Evolutionary conservation across 108 stramenopile genomes (phyloP).

Genomic region (Cyclotella baltica): DNA sequence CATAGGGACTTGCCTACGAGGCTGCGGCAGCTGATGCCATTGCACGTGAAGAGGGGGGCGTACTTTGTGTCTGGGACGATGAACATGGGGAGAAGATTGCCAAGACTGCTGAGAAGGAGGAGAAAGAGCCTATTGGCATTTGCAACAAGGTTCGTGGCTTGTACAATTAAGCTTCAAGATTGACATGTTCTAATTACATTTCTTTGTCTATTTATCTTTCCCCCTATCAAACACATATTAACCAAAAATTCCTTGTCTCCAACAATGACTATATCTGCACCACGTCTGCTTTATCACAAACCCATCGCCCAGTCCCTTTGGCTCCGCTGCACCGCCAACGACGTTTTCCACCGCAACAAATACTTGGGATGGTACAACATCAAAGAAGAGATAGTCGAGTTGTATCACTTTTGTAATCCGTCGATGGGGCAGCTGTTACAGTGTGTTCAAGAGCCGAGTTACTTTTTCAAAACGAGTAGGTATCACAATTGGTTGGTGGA

Average conservation of each 20-base stretch:
- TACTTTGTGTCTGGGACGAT: too few relatives aligned
- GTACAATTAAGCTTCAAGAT: too few relatives aligned
- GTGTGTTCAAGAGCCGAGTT: slow-evolving; percentile 94
- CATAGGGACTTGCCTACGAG: slow-evolving; percentile 99
- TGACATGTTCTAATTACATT: too few relatives aligned
- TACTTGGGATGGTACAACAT: slow-evolving; percentile 98
- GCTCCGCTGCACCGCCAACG: too few relatives aligned
- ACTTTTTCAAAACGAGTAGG: slow-evolving; percentile 97
- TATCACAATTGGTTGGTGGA: slow-evolving; percentile 87
- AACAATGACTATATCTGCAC: too few relatives aligned
- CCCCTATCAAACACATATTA: too few relatives aligned
- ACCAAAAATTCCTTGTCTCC: too few relatives aligned
- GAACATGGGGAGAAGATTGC: slow-evolving; percentile 99
- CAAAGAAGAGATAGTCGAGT: slow-evolving; percentile 93
- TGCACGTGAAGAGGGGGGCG: too few relatives aligned
- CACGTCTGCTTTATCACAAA: slow-evolving; percentile 92
- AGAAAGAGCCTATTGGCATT: slow-evolving; percentile 89
- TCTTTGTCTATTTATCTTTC: too few relatives aligned
- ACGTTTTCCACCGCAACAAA: slow-evolving; percentile 92
- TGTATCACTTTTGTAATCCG: slow-evolving; percentile 89
- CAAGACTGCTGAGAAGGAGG: slow-evolving; percentile 86
- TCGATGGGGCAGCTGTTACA: slow-evolving; percentile 91
- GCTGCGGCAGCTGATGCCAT: slow-evolving; percentile 93
- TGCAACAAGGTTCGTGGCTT: slow-evolving; percentile 94
- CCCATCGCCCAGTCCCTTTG: slow-evolving; percentile 86